A percentile compares a stretch with the other conserved stretches of the same genome.
phyloP scores from a whole-genome alignment of 495 filamentous ascomycete species.

The Xylaria flabelliformis region DNA sequence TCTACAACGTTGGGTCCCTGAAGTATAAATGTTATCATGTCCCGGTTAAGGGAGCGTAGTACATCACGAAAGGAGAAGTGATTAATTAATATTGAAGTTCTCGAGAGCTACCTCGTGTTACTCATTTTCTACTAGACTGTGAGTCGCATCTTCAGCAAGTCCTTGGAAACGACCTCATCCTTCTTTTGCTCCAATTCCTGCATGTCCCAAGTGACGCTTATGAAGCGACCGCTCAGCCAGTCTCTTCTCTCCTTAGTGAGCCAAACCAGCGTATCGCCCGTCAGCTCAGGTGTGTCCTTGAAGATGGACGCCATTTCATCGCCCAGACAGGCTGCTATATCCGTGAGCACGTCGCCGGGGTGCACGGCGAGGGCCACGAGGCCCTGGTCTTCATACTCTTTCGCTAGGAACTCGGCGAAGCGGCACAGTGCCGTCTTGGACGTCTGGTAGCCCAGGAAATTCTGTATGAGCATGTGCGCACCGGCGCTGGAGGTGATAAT shows the following conservation, averaged over 20 bases:
- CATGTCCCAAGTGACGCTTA: conserved; percentile 56
- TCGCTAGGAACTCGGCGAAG: conserved; percentile 24
- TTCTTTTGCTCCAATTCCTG: conserved; percentile 48
- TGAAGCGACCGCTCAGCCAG: conserved; percentile 61
- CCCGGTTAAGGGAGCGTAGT: neutral
- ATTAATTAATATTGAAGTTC: neutral
- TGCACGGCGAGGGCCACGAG: conserved; percentile 12
- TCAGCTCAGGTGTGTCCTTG: conserved; percentile 50
- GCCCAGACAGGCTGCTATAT: neutral
- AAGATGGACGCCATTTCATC: conserved; percentile 34
- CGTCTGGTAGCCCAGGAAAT: conserved; percentile 21
- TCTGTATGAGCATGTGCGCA: conserved; percentile 17
- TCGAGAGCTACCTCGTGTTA: neutral
- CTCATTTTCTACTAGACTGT: conserved; percentile 24
- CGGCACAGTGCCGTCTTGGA: conserved; percentile 22
- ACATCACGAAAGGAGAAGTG: neutral
- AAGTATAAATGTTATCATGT: neutral
- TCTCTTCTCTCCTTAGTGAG: conserved; percentile 51
- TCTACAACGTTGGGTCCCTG: neutral
- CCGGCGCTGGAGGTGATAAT: conserved; percentile 11
- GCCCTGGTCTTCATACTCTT: conserved; percentile 26
- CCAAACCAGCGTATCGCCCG: conserved; percentile 55
- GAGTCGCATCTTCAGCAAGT: conserved; percentile 53
- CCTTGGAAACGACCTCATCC: conserved; percentile 50
- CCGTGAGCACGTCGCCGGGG: conserved; percentile 24